Base-by-base conservation (phyloP, 768 basidiomycete genomes). In the Pisolithus tinctorius region DNA sequence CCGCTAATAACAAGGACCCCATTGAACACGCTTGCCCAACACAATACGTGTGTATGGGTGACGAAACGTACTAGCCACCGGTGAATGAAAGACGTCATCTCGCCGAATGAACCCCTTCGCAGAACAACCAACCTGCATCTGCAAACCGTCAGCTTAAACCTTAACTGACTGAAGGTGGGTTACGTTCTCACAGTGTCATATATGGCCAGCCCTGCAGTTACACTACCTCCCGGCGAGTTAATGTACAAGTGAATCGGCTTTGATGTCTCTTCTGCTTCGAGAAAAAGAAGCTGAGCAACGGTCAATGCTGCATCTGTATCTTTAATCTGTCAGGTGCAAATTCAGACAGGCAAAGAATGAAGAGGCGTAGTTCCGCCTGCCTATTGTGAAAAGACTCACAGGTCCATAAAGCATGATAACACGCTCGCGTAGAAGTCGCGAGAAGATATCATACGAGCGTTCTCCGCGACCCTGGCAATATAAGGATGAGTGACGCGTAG, bases 161-260 rank as follows among this genome's bases (percentile, higher is more conserved):
- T 50, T 51, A 45, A 45, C 26, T 6, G 27, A 45, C 6, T 40
- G 20, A 51, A 47, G 40, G 51, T 11, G 54, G 45, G n/a, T 29
- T 20, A 37, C 2, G 36, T 36, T 57, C 83, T 60, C 71, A 95
- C 93, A 62, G 95, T 97, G 63, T 98, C 95, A 71, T 98, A 98
- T 45, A 98, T 95, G 16, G 94, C 95, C 53, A 98, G 73, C 9
- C 95, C 95, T 45, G 93, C 92, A 0, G 94, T 95, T 37, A 98
- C 95, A 61, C 88, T 89, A 29, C 95, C 95, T 2, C 95, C 95
- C 0, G 95, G 95, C 6, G 90, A 93, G 69, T 97, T 97, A 59
- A 98, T 95, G 69, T 98, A 98, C 11, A 98, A 71, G 61, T 95
- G 93, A 50, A 98, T 96, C 3, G 95, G 95, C 64, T 92, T 91